These are phyloP conservation scores for Penicillium macrosclerotiorum DNA, from an alignment of 495 filamentous ascomycete genomes.

Conservation along the genomic window DNA sequence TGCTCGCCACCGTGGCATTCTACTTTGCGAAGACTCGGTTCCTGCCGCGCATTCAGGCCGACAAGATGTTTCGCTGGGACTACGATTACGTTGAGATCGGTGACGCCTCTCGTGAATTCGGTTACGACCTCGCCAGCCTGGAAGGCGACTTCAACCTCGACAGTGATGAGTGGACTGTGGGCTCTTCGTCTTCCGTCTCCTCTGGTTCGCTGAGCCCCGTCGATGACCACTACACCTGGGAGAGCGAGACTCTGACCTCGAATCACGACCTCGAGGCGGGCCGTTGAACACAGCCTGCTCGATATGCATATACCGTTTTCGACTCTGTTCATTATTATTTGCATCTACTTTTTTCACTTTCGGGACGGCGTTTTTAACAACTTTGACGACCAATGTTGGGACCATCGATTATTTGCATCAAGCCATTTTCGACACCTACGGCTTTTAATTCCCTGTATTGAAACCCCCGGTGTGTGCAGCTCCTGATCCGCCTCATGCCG, in stretches of 20 bases:
- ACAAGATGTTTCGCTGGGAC: conserved; percentile 88
- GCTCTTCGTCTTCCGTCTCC: conserved; percentile 67
- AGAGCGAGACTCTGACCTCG: conserved; percentile 58
- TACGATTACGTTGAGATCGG: conserved; percentile 92
- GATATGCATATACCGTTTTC: conserved; percentile 28
- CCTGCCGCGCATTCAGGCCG: conserved; percentile 73
- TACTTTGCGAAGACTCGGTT: conserved; percentile 77
- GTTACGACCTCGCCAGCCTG: conserved; percentile 55
- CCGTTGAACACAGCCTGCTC: conserved; percentile 27
- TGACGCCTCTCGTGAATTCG: conserved; percentile 51
- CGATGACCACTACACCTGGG: conserved; percentile 63
- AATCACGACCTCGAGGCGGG: conserved; percentile 52
- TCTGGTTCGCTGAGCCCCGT: conserved; percentile 60
- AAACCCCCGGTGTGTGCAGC: conserved; percentile 21
- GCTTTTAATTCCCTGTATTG: conserved; percentile 32
- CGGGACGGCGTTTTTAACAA: conserved; percentile 41
- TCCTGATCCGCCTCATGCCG: conserved; percentile 17
- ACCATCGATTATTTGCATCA: conserved; percentile 45
- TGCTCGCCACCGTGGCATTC: conserved; percentile 76
- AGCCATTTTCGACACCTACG: conserved; percentile 45
- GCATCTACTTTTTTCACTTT: conserved; percentile 21
- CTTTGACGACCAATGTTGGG: conserved; percentile 41
- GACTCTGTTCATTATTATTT: conserved; percentile 24
- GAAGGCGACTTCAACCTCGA: conserved; percentile 58
- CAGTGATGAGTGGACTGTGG: conserved; percentile 71